Conservation (phyloP, 495 filamentous ascomycete genomes). For the Xanthoparmelia taractica region DNA sequence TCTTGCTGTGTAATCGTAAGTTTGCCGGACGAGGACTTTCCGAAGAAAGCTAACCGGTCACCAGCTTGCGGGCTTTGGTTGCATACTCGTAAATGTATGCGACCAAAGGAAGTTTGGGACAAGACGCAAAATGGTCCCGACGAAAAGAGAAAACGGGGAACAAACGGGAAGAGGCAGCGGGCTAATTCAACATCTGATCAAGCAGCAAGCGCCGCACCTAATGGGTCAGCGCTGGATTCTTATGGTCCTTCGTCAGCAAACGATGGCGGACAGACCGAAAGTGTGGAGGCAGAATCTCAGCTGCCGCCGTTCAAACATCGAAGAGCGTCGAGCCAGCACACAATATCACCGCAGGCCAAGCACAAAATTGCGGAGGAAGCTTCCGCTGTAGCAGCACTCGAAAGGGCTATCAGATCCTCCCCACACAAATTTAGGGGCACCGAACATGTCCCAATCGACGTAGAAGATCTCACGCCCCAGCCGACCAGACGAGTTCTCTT, state of each 20-base stretch:
- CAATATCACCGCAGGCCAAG: slow-evolving; percentile 22
- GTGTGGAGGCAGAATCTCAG: slow-evolving; percentile 28
- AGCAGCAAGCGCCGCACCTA: slow-evolving; percentile 7
- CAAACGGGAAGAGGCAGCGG: slow-evolving; percentile 22
- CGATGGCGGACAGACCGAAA: slow-evolving; percentile 24
- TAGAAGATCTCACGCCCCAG: slow-evolving; percentile 53
- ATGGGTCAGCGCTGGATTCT: slow-evolving; percentile 9
- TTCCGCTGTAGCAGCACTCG: slow-evolving; percentile 50
- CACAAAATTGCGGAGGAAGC: slow-evolving; percentile 37
- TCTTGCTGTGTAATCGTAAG: slow-evolving; percentile 84
- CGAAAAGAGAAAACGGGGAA: slow-evolving; percentile 40
- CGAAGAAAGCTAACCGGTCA: slow-evolving; percentile 24
- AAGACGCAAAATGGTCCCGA: slow-evolving; percentile 41
- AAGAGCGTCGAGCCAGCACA: slow-evolving; percentile 30
- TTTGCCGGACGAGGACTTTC: slow-evolving; percentile 21
- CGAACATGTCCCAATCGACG: slow-evolving; percentile 57
- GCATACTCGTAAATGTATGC: slow-evolving; percentile 73
- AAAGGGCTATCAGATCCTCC: slow-evolving; percentile 62
- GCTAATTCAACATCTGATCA: slow-evolving; percentile 10
- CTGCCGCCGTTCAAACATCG: slow-evolving; percentile 26
- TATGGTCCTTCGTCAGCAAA: slow-evolving; percentile 23
- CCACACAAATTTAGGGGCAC: slow-evolving; percentile 58
- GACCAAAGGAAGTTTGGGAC: slow-evolving; percentile 77
- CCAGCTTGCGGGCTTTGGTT: slow-evolving; percentile 88
- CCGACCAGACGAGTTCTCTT: slow-evolving; percentile 73